Percentiles rank a stretch among this genome's conserved stretches.
phyloP scores from a whole-genome alignment of 352 stramenopile genomes.

The Blastocystis sp. region DNA sequence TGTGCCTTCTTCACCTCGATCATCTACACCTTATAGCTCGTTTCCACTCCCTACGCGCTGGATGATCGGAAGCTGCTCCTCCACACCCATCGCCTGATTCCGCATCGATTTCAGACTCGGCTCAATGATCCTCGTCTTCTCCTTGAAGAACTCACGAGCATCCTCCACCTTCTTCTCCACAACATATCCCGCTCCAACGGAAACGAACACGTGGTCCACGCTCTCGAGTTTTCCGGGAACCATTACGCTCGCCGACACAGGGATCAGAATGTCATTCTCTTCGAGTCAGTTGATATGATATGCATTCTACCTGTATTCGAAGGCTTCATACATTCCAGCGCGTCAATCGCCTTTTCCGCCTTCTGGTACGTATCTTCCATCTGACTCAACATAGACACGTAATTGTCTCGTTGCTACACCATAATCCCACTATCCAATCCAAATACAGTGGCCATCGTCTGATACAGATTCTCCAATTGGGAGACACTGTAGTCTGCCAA shows the following conservation, averaged over 20 bases:
- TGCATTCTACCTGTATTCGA: neutral
- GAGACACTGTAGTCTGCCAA: conserved; percentile 21
- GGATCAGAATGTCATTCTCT: conserved; percentile 37
- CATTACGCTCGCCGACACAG: conserved; percentile 23
- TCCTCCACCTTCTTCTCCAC: conserved; percentile 41
- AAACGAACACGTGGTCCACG: conserved; percentile 36
- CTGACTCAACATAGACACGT: neutral
- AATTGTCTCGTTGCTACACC: neutral
- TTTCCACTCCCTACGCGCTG: neutral
- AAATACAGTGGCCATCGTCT: conserved; percentile 9
- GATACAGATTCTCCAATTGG: conserved; percentile 23
- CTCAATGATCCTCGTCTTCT: neutral
- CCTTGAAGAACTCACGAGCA: neutral
- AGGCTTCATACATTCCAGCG: conserved; percentile 32
- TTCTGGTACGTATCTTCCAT: conserved; percentile 54
- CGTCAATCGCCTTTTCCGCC: conserved; percentile 39
- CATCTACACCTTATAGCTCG: neutral
- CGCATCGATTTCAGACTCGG: conserved; percentile 11
- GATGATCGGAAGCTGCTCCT: conserved; percentile 10
- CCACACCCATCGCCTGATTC: conserved; percentile 9
- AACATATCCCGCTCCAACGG: conserved; percentile 12
- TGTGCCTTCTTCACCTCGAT: conserved; percentile 2
- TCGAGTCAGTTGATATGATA: neutral
- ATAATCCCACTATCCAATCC: neutral
- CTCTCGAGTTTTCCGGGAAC: conserved; percentile 33